Evolutionary conservation across 306 rosid species (phyloP).

Genomic region (Senna siamea): DNA sequence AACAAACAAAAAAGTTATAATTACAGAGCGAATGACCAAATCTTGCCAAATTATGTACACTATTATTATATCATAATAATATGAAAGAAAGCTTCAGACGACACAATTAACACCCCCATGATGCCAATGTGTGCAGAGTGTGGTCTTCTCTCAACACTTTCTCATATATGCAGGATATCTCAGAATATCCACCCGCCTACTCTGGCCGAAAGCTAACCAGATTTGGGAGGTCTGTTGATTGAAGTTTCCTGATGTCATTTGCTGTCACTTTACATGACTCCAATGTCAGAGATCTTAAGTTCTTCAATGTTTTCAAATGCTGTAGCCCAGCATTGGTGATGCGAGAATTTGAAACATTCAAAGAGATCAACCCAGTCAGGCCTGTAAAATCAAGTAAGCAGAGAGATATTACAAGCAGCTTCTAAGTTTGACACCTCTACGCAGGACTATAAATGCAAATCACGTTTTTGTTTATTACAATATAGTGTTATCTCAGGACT

Average conservation of each 20-base stretch:
- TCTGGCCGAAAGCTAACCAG: slow-evolving; percentile 90
- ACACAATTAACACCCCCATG: background rate
- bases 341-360: slow-evolving; percentile 77
- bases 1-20: background rate
- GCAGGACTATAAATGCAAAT: slow-evolving; percentile 8
- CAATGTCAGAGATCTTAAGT: slow-evolving; percentile 80
- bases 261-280: slow-evolving; percentile 87
- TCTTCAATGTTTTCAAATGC: slow-evolving; percentile 79
- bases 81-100: slow-evolving; percentile 41
- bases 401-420: background rate
- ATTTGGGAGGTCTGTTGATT: slow-evolving; percentile 69
- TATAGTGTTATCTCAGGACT: background rate
- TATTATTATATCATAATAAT: background rate
- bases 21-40: background rate
- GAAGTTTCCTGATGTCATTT: slow-evolving; percentile 76
- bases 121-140: slow-evolving; percentile 42
- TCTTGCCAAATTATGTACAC: slow-evolving; percentile 10
- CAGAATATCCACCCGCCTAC: no score
- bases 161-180: no score
- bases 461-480: background rate
- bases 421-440: background rate
- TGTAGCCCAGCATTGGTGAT: slow-evolving; percentile 70
- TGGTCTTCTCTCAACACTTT: slow-evolving; percentile 19
- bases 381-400: slow-evolving; percentile 50
- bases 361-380: slow-evolving; percentile 71